Conservation (phyloP, 2,329 filamentous ascomycete genomes). For the Dothideomycetes sp. region DNA sequence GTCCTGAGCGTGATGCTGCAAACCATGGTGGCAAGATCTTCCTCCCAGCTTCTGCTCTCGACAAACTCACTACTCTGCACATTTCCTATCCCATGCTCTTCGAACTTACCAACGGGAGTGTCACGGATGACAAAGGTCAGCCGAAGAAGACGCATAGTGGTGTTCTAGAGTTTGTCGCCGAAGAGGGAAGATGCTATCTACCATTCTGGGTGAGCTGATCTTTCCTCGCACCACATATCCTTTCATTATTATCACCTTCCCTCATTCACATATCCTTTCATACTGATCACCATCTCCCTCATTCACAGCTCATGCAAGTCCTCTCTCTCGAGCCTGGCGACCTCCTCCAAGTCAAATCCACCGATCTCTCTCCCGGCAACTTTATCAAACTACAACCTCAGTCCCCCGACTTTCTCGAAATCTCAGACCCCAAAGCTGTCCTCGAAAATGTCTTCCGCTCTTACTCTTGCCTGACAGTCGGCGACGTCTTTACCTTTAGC, state of each 20-base stretch:
- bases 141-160: conserved; percentile 79
- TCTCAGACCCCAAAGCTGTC: conserved; percentile 93
- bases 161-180: conserved; percentile 93
- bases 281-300: neutral
- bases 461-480: conserved; percentile 86
- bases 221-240: too few relatives aligned
- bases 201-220: conserved; percentile 87
- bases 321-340: conserved; percentile 83
- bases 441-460: conserved; percentile 93
- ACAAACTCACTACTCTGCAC: conserved; percentile 91
- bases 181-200: conserved; percentile 92
- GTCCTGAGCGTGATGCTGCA: conserved; percentile 74
- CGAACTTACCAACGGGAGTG: conserved; percentile 73
- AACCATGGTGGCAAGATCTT: conserved; percentile 98
- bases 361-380: conserved; percentile 77
- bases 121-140: conserved; percentile 35
- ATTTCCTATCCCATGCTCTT: conserved; percentile 97
- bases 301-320: conserved; percentile 76
- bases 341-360: conserved; percentile 88
- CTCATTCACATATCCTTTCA: neutral
- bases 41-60: conserved; percentile 87
- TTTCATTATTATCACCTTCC: neutral
- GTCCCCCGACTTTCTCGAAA: conserved; percentile 85
- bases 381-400: conserved; percentile 97
- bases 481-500: conserved; percentile 88